Evolutionary conservation across 805 yeast genomes (phyloP).

Genomic region (Dipodascopsis tothii): DNA sequence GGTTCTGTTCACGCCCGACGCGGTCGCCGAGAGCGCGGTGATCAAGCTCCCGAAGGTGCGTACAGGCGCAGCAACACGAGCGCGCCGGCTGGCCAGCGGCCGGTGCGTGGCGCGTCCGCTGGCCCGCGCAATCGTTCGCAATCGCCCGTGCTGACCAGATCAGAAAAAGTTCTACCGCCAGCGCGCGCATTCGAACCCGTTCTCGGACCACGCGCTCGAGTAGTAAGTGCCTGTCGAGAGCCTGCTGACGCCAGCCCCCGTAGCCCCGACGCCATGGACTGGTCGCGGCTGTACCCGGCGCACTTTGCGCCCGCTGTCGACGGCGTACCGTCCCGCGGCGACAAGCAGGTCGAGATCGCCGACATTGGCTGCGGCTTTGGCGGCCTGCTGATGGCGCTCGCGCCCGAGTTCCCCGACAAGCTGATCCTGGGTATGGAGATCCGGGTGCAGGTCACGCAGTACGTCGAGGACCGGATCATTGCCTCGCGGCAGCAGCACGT

Average conservation of each 20-base stretch:
- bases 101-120: slow-evolving; percentile 30
- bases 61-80: background rate
- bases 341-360: slow-evolving; percentile 69
- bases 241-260: slow-evolving; percentile 55
- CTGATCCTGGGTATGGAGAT: slow-evolving; percentile 81
- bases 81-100: background rate
- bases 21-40: slow-evolving; percentile 19
- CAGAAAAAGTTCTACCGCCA: slow-evolving; percentile 79
- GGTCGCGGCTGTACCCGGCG: slow-evolving; percentile 70
- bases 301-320: slow-evolving; percentile 29
- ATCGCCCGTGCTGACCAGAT: background rate
- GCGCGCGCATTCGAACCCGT: slow-evolving; percentile 96
- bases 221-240: slow-evolving; percentile 43
- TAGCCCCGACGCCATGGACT: slow-evolving; percentile 77
- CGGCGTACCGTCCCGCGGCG: slow-evolving; percentile 25
- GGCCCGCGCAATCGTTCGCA: slow-evolving; percentile 21
- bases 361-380: slow-evolving; percentile 98
- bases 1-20: slow-evolving; percentile 38
- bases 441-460: slow-evolving; percentile 93
- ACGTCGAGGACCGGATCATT: slow-evolving; percentile 88
- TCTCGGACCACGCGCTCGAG: slow-evolving; percentile 86
- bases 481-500: slow-evolving; percentile 65
- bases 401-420: slow-evolving; percentile 66
- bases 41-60: slow-evolving; percentile 16
- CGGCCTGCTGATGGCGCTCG: slow-evolving; percentile 72